Percentiles rank a stretch among this genome's conserved stretches.
Evolutionary conservation across 2,329 filamentous ascomycete genomes (phyloP).

Genomic region (Pseudogymnoascus sp.): DNA sequence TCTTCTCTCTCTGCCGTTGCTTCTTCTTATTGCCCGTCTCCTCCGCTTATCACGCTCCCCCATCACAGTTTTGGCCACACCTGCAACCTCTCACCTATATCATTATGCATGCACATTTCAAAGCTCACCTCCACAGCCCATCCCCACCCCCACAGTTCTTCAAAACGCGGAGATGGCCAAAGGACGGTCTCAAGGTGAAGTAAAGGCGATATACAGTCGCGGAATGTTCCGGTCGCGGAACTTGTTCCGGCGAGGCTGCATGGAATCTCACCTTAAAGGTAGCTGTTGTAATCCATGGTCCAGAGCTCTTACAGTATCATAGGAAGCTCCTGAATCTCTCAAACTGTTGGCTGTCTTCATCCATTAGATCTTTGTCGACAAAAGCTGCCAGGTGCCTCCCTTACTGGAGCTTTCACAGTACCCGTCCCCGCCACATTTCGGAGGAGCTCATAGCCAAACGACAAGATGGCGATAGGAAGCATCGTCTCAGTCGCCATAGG

Average conservation of each 20-base stretch:
- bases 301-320: neutral
- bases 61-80: too few species aligned
- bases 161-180: neutral
- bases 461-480: constrained; percentile 17
- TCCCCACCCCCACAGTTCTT: neutral
- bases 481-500: constrained; percentile 11
- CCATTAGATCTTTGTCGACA: neutral
- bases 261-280: neutral
- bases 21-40: too few species aligned
- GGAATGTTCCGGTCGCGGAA: constrained; percentile 1
- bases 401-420: neutral
- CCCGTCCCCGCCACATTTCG: neutral
- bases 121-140: too few species aligned
- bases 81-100: too few species aligned
- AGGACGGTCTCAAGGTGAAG: neutral
- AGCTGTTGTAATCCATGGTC: neutral
- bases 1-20: too few species aligned
- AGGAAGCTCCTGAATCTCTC: neutral
- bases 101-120: too few species aligned
- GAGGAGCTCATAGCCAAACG: neutral
- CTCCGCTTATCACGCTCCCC: too few species aligned
- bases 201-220: neutral
- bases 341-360: neutral
- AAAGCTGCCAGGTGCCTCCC: neutral
- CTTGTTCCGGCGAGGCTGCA: neutral